phyloP scores from a whole-genome alignment of 441 rosid species.

The Gossypium trilobum region DNA sequence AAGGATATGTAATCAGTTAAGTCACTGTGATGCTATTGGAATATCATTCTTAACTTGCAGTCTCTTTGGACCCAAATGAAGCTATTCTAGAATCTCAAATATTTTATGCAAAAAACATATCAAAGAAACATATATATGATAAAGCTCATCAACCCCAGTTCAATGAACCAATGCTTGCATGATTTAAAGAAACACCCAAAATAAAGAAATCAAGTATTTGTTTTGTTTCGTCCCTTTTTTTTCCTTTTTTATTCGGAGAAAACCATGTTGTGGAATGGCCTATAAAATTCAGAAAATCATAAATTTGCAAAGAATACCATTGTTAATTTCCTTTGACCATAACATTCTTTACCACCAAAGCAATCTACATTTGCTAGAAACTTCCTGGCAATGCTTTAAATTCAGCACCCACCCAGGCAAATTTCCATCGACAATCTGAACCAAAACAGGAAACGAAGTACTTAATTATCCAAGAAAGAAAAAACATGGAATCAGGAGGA shows the following conservation, averaged over 20 bases:
- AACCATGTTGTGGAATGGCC: not conserved
- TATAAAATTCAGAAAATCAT: not conserved
- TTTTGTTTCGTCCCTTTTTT: not conserved
- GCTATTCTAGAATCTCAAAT: not conserved
- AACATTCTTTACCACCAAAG: no score
- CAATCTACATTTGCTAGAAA: not conserved
- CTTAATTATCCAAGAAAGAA: not conserved
- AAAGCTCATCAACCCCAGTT: not conserved
- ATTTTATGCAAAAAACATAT: not conserved
- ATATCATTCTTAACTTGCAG: not conserved
- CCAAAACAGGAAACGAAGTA: not conserved
- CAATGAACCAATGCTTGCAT: not conserved
- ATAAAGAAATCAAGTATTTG: not conserved
- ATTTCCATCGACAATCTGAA: not conserved
- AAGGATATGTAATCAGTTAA: not conserved
- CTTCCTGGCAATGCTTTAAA: conserved; percentile 1
- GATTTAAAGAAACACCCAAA: not conserved
- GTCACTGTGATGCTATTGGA: not conserved
- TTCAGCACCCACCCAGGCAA: not conserved
- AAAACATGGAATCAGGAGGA: conserved; percentile 19
- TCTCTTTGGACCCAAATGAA: not conserved
- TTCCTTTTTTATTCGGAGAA: not conserved
- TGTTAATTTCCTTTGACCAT: no score
- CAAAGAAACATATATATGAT: not conserved
- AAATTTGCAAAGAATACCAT: not conserved